Base-by-base conservation (phyloP, 2,329 filamentous ascomycete species). In the Pseudogymnoascus verrucosus region DNA sequence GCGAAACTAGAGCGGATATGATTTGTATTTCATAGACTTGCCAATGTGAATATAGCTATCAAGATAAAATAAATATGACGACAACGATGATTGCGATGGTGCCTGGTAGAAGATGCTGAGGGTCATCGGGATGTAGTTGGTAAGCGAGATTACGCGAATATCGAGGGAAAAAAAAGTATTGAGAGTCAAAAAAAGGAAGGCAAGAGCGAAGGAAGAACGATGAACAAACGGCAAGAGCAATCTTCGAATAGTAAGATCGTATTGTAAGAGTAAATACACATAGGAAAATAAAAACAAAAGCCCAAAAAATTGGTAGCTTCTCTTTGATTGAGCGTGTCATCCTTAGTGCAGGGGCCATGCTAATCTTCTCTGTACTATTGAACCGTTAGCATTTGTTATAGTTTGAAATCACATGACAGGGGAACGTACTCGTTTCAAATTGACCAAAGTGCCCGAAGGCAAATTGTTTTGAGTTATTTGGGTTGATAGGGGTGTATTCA, bases 301-400 rank as follows among this genome's bases (percentile, higher is more conserved):
- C 19, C 21, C 6, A 39, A 86, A 88, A 86, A 84, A 85, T 79
- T 80, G 80, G 81, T 82, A 84, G 85, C 82, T 84, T 87, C 86
- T 89, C 87, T 89, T 88, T 88, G 85, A 85, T 86, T 85, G 82
- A 88, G 86, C 87, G 88, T 92, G 89, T 93, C 90, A 93, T 93
- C 90, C 90, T 93, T 93, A 93, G 90, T 86, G 83, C 84, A 87
- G 83, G 84, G 87, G 87, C 87, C 87, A 89, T 89, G 87, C 88
- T 89, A 89, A 88, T 88, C 84, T 88, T 88, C 85, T 88, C 84
- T 87, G 82, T 86, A 34, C 26, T 34, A 61, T 47, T 47, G 42
- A 47, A 47, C 42, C 12, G 42, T 47, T 47, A 26, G 42, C 21
- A 23, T n/a, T 7, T 47, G 42, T 47, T 51, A 28, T 51, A 14